Evolutionary conservation across 2,329 filamentous ascomycete species (phyloP).

Genomic region (Scortechinia acanthostroma): DNA sequence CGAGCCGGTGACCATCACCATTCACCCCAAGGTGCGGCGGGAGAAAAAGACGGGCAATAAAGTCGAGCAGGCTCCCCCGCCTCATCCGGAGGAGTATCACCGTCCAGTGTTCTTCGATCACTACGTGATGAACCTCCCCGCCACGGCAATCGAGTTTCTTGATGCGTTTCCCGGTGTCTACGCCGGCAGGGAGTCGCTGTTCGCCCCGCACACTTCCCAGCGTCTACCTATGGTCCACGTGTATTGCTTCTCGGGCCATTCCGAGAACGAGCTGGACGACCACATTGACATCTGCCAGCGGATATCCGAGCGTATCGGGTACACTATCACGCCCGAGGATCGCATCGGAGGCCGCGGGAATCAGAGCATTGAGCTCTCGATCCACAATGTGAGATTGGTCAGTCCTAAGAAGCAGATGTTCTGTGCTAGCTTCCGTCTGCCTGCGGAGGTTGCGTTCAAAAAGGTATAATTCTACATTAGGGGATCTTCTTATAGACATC

Average conservation of each 20-base stretch:
- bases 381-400: slow-evolving; percentile 75
- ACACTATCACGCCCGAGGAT: slow-evolving; percentile 16
- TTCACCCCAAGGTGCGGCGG: slow-evolving; percentile 42
- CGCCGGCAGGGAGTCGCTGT: slow-evolving; percentile 58
- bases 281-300: slow-evolving; percentile 52
- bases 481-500: not conserved
- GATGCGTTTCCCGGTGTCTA: slow-evolving; percentile 73
- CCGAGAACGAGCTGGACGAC: slow-evolving; percentile 62
- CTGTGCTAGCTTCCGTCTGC: slow-evolving; percentile 85
- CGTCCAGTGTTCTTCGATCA: slow-evolving; percentile 77
- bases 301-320: slow-evolving; percentile 30
- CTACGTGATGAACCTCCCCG: slow-evolving; percentile 96
- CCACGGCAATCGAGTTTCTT: slow-evolving; percentile 79
- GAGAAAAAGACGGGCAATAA: slow-evolving; percentile 43
- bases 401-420: slow-evolving; percentile 95
- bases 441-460: slow-evolving; percentile 70
- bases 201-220: slow-evolving; percentile 46
- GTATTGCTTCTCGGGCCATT: slow-evolving; percentile 88
- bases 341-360: slow-evolving; percentile 31
- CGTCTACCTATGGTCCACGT: slow-evolving; percentile 78
- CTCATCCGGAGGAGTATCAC: slow-evolving; percentile 11
- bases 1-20: not conserved
- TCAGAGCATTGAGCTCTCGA: slow-evolving; percentile 37
- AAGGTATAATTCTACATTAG: not conserved
- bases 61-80: slow-evolving; percentile 15